These are phyloP conservation scores for Penicillium riverlandense DNA, from an alignment of 495 filamentous ascomycete species.

Conservation along the genomic window DNA sequence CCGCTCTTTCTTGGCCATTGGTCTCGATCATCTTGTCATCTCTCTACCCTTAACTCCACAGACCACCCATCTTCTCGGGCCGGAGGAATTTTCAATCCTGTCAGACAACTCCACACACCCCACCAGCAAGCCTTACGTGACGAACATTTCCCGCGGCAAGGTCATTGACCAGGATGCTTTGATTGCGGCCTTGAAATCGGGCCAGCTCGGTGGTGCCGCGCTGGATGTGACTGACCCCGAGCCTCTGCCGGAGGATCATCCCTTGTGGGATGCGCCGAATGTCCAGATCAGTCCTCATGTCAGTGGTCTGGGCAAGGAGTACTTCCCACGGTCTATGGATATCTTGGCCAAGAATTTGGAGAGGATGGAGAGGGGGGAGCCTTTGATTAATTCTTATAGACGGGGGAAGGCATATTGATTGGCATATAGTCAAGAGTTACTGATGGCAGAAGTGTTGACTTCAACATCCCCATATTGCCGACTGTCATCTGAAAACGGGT, in stretches of 20 bases:
- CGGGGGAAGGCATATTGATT: conserved; percentile 38
- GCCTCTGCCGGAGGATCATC: conserved; percentile 61
- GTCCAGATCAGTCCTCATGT: conserved; percentile 75
- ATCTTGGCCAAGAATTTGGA: conserved; percentile 58
- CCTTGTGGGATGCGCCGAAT: conserved; percentile 69
- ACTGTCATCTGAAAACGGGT: too few species aligned
- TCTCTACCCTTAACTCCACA: conserved; percentile 63
- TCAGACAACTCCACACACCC: conserved; percentile 28
- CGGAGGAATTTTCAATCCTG: conserved; percentile 61
- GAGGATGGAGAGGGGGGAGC: conserved; percentile 48
- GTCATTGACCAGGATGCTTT: conserved; percentile 66
- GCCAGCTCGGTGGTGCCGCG: conserved; percentile 59
- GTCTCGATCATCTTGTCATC: conserved; percentile 71
- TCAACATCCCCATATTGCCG: conserved; percentile 38
- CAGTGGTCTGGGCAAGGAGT: conserved; percentile 52
- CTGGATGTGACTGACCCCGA: conserved; percentile 85
- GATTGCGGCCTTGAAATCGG: conserved; percentile 42
- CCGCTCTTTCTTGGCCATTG: conserved; percentile 58
- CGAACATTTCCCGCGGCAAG: conserved; percentile 68
- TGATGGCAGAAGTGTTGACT: conserved; percentile 44
- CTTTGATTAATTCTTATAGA: conserved; percentile 61
- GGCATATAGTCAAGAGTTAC: conserved; percentile 38
- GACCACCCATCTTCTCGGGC: conserved; percentile 55
- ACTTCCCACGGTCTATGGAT: conserved; percentile 51
- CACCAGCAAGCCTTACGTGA: conserved; percentile 42